Conservation (phyloP, 495 filamentous ascomycete species). For the Xylaria bambusicola region DNA sequence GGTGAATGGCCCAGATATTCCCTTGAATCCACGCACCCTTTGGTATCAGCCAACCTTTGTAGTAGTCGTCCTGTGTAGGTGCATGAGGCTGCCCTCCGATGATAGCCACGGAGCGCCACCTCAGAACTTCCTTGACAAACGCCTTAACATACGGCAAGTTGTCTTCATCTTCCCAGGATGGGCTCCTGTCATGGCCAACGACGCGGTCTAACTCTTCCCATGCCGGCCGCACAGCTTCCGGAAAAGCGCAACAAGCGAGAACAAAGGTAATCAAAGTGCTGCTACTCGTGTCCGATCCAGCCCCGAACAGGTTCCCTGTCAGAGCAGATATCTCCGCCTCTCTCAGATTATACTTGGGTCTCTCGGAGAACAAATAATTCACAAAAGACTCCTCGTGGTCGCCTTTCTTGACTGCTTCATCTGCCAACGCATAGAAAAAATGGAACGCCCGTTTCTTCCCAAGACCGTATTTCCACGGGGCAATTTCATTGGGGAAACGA, state of each 20-base stretch:
- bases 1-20: slow-evolving; percentile 67
- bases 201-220: slow-evolving; percentile 61
- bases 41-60: slow-evolving; percentile 56
- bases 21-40: slow-evolving; percentile 60
- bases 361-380: slow-evolving; percentile 48
- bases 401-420: slow-evolving; percentile 55
- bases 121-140: slow-evolving; percentile 63
- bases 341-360: slow-evolving; percentile 51
- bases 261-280: slow-evolving; percentile 64
- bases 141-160: slow-evolving; percentile 61
- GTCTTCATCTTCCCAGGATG: slow-evolving; percentile 59
- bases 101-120: slow-evolving; percentile 65
- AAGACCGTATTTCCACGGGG: slow-evolving; percentile 62
- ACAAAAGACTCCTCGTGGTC: slow-evolving; percentile 30
- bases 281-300: slow-evolving; percentile 67
- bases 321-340: slow-evolving; percentile 60
- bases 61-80: slow-evolving; percentile 59
- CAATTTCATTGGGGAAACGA: slow-evolving; percentile 55
- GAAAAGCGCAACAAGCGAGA: slow-evolving; percentile 60
- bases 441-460: slow-evolving; percentile 49
- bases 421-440: slow-evolving; percentile 59
- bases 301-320: slow-evolving; percentile 64
- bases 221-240: slow-evolving; percentile 46
- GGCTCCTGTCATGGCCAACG: slow-evolving; percentile 54
- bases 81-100: slow-evolving; percentile 66